Evolutionary conservation across 2,329 filamentous ascomycete genomes (phyloP).

Genomic region (Penicillium palitans): DNA sequence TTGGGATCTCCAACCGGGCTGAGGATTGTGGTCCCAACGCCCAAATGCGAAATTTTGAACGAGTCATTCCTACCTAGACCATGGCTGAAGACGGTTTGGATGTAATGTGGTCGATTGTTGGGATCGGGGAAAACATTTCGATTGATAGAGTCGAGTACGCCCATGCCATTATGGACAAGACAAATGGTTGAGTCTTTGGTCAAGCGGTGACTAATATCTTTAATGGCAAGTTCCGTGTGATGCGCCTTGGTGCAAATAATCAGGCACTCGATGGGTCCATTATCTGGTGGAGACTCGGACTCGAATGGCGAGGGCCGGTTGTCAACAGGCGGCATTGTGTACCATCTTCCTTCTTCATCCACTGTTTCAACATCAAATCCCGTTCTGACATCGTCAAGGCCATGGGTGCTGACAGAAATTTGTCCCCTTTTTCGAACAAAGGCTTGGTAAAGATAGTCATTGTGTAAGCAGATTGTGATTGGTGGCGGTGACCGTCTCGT

Average conservation of each 20-base stretch:
- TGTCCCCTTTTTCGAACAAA: constrained; percentile 36
- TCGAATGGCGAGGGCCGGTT: constrained; percentile 4
- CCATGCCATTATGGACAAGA: constrained; percentile 79
- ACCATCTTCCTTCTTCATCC: constrained; percentile 34
- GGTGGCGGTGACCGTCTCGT: constrained; percentile 64
- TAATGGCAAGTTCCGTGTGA: constrained; percentile 65
- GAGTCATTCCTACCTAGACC: constrained; percentile 51
- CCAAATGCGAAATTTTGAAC: constrained; percentile 59
- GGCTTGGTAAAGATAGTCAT: constrained; percentile 38
- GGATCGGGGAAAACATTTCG: constrained; percentile 67
- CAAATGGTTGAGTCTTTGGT: constrained; percentile 68
- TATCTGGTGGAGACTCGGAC: constrained; percentile 24
- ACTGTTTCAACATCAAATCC: constrained; percentile 48
- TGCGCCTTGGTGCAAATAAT: constrained; percentile 77
- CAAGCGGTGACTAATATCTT: constrained; percentile 66
- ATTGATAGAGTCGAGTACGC: constrained; percentile 77
- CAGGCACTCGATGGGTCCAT: constrained; percentile 66
- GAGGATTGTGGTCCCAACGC: constrained; percentile 59
- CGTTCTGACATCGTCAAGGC: constrained; percentile 43
- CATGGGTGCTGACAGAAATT: constrained; percentile 41
- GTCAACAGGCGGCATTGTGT: constrained; percentile 30
- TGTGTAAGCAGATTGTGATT: constrained; percentile 77
- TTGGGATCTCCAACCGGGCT: constrained; percentile 48
- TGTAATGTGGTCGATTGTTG: constrained; percentile 67
- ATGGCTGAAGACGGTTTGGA: constrained; percentile 68